Base-by-base conservation (phyloP, 495 filamentous ascomycete species). In the Neurospora sp. region DNA sequence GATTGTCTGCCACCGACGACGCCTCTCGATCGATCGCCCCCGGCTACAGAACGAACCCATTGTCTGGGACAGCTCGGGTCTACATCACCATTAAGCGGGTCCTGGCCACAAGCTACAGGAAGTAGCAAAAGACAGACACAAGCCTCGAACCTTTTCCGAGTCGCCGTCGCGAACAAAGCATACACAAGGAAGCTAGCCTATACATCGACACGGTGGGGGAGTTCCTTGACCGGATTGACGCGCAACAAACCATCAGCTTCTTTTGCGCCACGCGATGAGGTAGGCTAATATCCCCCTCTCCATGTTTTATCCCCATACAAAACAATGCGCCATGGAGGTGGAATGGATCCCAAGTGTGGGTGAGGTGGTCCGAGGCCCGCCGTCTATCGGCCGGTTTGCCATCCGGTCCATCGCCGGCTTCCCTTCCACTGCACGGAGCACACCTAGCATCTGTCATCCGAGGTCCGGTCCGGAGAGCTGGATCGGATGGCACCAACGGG, bases 211-310 rank as follows among this genome's bases (percentile, higher is more conserved):
- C 53, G 27, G 53, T 61, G 27, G 53, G 47, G 68, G 35, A 16
- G 41, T 37, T 39, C 47, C 70, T 38, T 68, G 69, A 65, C 71
- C 42, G 68, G 71, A 73, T 71, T 61, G 35, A 71, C 73, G 70
- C 39, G 27, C 68, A 71, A 74, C 47, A 7, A 70, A 71, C 73
- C 70, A 77, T 35, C 68, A 59, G 74, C n/a, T 69, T 44, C 20
- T 69, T 39, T 22, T 45, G 22, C 27, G 40, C 61, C 73, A 40
- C 71, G 77, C 74, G 68, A 78, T 80, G 77, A 80, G 78, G 78
- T 78, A 78, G 47, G 78, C 47, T 71, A 47, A 53, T 61, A 61
- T 16, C 20, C 20, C 22, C 53, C 27, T 27, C 53, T 27, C 71
- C 47, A 45, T 37, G 27, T 41, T 69, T 39, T 61, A 20, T 18